Conservation (phyloP, 495 filamentous ascomycete genomes). For the Podospora anserina region DNA sequence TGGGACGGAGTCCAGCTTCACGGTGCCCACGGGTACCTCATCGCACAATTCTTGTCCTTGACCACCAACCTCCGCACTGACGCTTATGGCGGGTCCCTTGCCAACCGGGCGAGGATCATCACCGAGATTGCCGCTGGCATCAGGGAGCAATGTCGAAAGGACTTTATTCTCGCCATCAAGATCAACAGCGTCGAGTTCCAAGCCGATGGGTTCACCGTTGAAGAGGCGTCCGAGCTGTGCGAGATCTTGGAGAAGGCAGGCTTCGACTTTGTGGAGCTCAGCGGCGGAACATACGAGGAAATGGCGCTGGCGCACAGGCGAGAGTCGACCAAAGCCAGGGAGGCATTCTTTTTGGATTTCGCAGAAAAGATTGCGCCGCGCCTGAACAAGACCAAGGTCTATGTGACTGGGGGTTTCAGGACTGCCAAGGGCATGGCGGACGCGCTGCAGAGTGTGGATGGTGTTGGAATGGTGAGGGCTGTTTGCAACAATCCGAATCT, state of each 20-base stretch:
- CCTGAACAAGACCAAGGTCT: slow-evolving; percentile 52
- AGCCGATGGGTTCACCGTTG: slow-evolving; percentile 50
- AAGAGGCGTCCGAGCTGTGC: slow-evolving; percentile 57
- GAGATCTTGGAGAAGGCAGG: slow-evolving; percentile 48
- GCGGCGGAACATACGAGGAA: slow-evolving; percentile 60
- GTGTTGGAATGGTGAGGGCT: slow-evolving; percentile 55
- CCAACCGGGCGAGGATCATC: slow-evolving; percentile 56
- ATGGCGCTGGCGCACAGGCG: slow-evolving; percentile 51
- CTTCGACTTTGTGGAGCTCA: slow-evolving; percentile 65
- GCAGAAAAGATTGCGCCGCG: slow-evolving; percentile 57
- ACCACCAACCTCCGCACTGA: slow-evolving; percentile 61
- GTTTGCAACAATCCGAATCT: slow-evolving; percentile 52
- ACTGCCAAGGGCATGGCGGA: slow-evolving; percentile 61
- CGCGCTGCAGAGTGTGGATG: slow-evolving; percentile 51
- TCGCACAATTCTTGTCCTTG: slow-evolving; percentile 62
- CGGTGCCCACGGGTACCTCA: slow-evolving; percentile 62
- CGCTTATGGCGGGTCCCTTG: slow-evolving; percentile 57
- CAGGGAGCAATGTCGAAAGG: slow-evolving; percentile 38
- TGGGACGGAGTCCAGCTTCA: slow-evolving; percentile 60
- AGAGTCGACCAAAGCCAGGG: slow-evolving; percentile 55
- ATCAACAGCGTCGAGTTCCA: slow-evolving; percentile 70
- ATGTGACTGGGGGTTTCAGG: slow-evolving; percentile 61
- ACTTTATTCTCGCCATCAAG: slow-evolving; percentile 63
- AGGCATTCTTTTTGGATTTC: slow-evolving; percentile 66
- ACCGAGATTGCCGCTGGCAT: slow-evolving; percentile 52